Evolutionary conservation across 345 rosid genomes (phyloP).

Genomic region (Aegle marmelos): DNA sequence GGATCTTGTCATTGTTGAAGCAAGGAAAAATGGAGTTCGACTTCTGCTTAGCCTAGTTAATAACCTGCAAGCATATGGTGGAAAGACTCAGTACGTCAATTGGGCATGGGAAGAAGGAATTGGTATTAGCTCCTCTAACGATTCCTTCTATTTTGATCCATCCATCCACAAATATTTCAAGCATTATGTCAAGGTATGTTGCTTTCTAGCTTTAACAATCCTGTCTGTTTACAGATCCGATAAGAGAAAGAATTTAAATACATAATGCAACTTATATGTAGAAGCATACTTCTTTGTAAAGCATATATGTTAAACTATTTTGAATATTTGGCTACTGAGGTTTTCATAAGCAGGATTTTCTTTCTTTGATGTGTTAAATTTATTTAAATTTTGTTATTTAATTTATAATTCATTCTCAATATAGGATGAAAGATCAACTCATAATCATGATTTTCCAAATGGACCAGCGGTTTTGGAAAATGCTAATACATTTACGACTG

Average conservation of each 20-base stretch:
- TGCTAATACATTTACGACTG: too few species aligned
- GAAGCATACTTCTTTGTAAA: background rate
- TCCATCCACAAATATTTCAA: slow-evolving; percentile 83
- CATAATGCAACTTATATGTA: background rate
- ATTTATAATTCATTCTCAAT: too few species aligned
- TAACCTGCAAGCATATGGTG: slow-evolving; percentile 87
- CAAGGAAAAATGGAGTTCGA: slow-evolving; percentile 62
- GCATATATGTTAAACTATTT: too few species aligned
- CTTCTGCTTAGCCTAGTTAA: slow-evolving; percentile 85
- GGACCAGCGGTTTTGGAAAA: too few species aligned
- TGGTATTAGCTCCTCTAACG: slow-evolving; percentile 88
- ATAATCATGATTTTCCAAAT: too few species aligned
- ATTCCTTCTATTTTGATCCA: slow-evolving; percentile 96
- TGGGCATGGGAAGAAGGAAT: slow-evolving; percentile 99
- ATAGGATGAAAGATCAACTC: too few species aligned
- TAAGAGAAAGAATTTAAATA: background rate
- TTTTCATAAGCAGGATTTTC: too few species aligned
- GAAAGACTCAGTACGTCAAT: slow-evolving; percentile 89
- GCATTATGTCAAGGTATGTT: slow-evolving; percentile 60
- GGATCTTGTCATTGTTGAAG: slow-evolving; percentile 92
- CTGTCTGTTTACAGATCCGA: background rate
- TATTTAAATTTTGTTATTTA: too few species aligned
- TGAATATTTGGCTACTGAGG: too few species aligned
- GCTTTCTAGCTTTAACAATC: background rate
- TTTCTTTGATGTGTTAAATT: too few species aligned